Percentiles rank a stretch among this genome's conserved stretches.
phyloP scores from a whole-genome alignment of 2,329 filamentous ascomycete species.

The Xylariaceae sp. region DNA sequence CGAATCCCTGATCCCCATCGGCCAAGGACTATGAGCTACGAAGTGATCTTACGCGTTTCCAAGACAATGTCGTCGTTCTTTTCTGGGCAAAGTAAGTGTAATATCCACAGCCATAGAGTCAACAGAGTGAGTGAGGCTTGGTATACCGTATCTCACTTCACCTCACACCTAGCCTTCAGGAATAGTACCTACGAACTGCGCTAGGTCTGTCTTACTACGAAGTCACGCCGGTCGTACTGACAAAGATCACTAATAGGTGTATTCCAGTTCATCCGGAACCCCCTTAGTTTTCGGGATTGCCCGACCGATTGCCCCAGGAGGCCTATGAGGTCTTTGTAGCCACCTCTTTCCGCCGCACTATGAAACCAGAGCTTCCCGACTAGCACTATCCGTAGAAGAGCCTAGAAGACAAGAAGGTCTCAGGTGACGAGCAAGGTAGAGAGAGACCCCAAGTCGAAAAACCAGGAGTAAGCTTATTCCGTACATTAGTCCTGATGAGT shows the following conservation, averaged over 20 bases:
- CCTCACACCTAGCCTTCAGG: not conserved
- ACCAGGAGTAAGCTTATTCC: not conserved
- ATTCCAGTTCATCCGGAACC: conserved; percentile 4
- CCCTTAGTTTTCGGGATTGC: conserved; percentile 5
- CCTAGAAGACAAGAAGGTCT: not conserved
- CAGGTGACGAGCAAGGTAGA: not conserved
- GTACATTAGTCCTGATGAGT: not conserved
- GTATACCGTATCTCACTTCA: not conserved
- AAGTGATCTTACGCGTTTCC: not conserved
- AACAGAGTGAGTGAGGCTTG: no score
- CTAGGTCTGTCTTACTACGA: not conserved
- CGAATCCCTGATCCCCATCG: not conserved
- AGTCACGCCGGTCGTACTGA: not conserved
- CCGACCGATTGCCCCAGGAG: conserved; percentile 5
- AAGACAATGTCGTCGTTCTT: no score
- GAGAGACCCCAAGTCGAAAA: not conserved
- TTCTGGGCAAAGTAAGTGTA: no score
- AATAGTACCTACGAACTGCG: conserved; percentile 2
- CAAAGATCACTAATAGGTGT: not conserved
- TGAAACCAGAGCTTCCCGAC: conserved; percentile 13
- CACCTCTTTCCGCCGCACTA: conserved; percentile 7
- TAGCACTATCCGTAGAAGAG: not conserved
- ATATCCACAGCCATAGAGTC: no score
- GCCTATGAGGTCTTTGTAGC: conserved; percentile 5
- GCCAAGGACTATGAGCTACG: not conserved